Evolutionary conservation across 2,329 filamentous ascomycete species (phyloP), one percentile per base, ranked within the genome.

Genomic region (Cryphonectria nitschkei): DNA sequence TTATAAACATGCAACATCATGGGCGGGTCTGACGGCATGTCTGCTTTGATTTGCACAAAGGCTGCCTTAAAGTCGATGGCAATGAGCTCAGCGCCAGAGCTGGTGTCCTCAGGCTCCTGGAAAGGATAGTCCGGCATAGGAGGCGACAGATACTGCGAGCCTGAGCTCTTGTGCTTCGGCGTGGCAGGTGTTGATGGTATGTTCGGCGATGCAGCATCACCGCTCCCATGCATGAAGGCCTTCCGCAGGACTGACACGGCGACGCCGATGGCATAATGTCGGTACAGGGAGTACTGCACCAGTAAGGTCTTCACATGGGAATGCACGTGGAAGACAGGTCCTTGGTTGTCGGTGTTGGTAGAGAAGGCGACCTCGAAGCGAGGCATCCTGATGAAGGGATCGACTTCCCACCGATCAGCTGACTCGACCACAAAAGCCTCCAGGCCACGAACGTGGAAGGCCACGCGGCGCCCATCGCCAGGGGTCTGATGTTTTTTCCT

Each of bases 401-500:
- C 94, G 3, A 89, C 84, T 78, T 98, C 94, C 80, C 94, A 92
- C 73, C 90, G 92, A 73, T 98, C 93, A 2, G 92, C 87, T 0
- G 92, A 92, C 79, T 99, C 96, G 64, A 98, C 91, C 65, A 98
- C 92, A 76, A 96, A 95, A 0, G 92, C 94, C 79, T 98, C 96
- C 4, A 99, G 84, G 0, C 94, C 94, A 72, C 93, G 90, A 52
- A 93, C 88, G 77, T 97, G 93, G 37, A 98, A 81, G 3, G 93
- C 90, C 39, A 99, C 82, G 43, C 93, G 90, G 71, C 96, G 88
- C 1, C 95, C 95, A 81, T 99, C 95, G 16, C 87, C 87, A 1
- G 82, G 78, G n/a, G 82, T 82, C 68, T 87, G 85, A 67, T 86
- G 84, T 74, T 87, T 89, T 78, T 87, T 88, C 73, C 81, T 87